A percentile compares a stretch with the other conserved stretches of the same genome.
Conservation (phyloP, 129 eudicot genomes). For the Artemisia annua region DNA sequence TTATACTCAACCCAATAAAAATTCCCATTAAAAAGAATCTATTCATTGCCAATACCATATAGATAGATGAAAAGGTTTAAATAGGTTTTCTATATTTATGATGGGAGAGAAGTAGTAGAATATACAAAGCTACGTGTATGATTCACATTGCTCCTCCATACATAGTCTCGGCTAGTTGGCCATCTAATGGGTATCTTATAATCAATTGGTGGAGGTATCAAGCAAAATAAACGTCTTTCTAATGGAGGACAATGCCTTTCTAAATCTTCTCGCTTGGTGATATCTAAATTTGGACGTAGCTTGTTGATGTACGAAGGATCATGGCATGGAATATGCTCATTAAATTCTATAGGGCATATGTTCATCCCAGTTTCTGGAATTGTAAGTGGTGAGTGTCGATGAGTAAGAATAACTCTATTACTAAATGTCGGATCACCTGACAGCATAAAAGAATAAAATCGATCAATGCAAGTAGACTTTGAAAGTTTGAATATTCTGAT, state of each 20-base stretch:
- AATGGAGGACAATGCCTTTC: constrained; percentile 96
- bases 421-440: constrained; percentile 58
- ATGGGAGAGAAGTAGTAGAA: too few relatives aligned
- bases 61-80: too few relatives aligned
- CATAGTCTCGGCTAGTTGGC: constrained; percentile 96
- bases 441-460: constrained; percentile 17
- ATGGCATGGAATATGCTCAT: constrained; percentile 91
- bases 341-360: constrained; percentile 75
- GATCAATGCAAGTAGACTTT: constrained; percentile 7
- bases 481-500: neutral
- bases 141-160: constrained; percentile 94
- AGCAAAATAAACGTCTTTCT: constrained; percentile 75
- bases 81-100: too few relatives aligned
- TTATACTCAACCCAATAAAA: too few relatives aligned
- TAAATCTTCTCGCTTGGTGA: constrained; percentile 73
- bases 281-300: constrained; percentile 63
- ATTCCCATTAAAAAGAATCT: too few relatives aligned
- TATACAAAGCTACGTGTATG: constrained; percentile 52
- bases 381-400: constrained; percentile 47
- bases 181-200: constrained; percentile 92
- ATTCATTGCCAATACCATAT: too few relatives aligned
- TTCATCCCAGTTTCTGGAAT: constrained; percentile 79
- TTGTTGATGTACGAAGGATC: constrained; percentile 62
- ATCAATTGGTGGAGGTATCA: constrained; percentile 90
- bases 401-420: constrained; percentile 58